Evolutionary conservation across 768 basidiomycete genomes (phyloP), one percentile per base, ranked within the genome.

Genomic region (Leccinum aurantiacum): DNA sequence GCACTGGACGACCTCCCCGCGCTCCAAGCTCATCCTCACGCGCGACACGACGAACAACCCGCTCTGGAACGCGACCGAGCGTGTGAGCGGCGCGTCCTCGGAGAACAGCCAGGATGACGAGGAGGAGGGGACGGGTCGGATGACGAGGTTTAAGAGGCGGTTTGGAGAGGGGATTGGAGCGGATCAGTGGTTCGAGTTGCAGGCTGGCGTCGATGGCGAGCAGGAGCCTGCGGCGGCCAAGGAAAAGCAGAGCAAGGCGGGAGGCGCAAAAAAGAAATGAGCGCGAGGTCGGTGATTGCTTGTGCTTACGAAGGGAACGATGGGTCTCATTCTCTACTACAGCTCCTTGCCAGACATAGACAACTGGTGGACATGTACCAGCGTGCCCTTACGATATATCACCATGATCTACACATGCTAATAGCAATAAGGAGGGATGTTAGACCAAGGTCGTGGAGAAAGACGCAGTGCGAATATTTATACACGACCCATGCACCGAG

Each of bases 31-130:
- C 50, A 84, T 87, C 38, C 79, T 95, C 51, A 91, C 93, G 19
- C 86, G 93, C 46, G 94, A 96, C 67, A 87, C 91, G 53, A 91
- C 90, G 15, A 97, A 94, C 71, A 88, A 94, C 67, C 91, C 94
- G 1, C 74, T 93, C 6, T 97, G 90, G 89, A 90, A 91, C 68
- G 84, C 89, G 3, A 82, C 84, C 3, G 76, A 80, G 60, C 79
- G 80, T 62, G 76, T 80, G 25, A 78, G 78, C 59, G 85, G 81
- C 46, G 72, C 77, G 31, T 78, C 78, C 1, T 71, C 87, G 51
- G 71, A 65, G 46, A 74, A 77, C 38, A 76, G 73, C 58, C 71
- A 77, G 53, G 86, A 86, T 64, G 90, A 90, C 61, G 90, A 91
- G 68, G 84, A 78, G 62, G 85, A 84, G 54, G 83, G 84, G 52